These are phyloP conservation scores for Dryadomyces quercivorus DNA, from an alignment of 2,329 filamentous ascomycete species.

Conservation along the genomic window DNA sequence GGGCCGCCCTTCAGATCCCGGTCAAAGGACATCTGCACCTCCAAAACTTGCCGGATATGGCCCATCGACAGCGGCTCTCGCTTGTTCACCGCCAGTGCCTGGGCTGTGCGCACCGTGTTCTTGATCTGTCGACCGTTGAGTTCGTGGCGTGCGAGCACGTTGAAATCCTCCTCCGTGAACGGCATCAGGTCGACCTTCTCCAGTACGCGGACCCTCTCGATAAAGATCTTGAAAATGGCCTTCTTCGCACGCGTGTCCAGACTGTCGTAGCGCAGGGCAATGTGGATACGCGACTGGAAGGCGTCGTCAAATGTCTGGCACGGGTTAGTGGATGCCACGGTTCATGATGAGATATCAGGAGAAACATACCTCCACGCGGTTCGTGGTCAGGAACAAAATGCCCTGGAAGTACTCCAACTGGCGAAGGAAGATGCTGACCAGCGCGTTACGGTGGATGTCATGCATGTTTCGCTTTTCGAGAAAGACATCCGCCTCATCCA, in stretches of 20 bases:
- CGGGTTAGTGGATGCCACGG: neutral
- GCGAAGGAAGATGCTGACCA: slow-evolving; percentile 67
- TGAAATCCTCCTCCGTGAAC: slow-evolving; percentile 57
- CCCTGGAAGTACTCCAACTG: slow-evolving; percentile 87
- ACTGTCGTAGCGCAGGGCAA: slow-evolving; percentile 70
- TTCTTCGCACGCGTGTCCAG: slow-evolving; percentile 61
- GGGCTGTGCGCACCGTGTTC: slow-evolving; percentile 73
- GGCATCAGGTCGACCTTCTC: slow-evolving; percentile 47
- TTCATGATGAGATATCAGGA: neutral
- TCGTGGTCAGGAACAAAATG: slow-evolving; percentile 81
- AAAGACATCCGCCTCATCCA: slow-evolving; percentile 43
- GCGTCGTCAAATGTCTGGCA: slow-evolving; percentile 63
- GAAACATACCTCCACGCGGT: slow-evolving; percentile 53
- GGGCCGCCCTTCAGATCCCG: slow-evolving; percentile 69
- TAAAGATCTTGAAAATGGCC: slow-evolving; percentile 73
- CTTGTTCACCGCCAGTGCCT: slow-evolving; percentile 70
- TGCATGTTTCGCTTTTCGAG: slow-evolving; percentile 31
- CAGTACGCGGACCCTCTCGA: slow-evolving; percentile 56
- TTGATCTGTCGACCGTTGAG: slow-evolving; percentile 64
- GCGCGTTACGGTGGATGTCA: slow-evolving; percentile 34
- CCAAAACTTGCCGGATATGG: slow-evolving; percentile 72
- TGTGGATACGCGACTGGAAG: slow-evolving; percentile 79
- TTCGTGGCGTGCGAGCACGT: slow-evolving; percentile 52
- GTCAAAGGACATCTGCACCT: slow-evolving; percentile 73
- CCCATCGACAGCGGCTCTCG: slow-evolving; percentile 59